Evolutionary conservation across 768 basidiomycete species (phyloP), one percentile per base, ranked within the genome.

Genomic region (Jaapia argillacea): DNA sequence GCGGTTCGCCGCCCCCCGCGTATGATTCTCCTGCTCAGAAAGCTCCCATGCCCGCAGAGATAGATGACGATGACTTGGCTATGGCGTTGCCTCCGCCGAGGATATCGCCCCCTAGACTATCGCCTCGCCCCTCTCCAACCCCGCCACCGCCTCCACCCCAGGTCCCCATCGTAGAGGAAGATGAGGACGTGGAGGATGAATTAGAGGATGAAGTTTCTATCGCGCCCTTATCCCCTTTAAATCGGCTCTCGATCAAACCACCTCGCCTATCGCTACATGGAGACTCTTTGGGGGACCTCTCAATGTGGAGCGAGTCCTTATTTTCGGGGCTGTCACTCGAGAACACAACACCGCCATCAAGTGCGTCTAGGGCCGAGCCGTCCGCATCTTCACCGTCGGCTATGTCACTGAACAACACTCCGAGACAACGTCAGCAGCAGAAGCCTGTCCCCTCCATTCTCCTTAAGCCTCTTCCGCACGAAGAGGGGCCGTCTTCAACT

Each of bases 371-470:
- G 16, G 28, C 10, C n/a, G n/a, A n/a, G n/a, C n/a, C n/a, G n/a
- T n/a, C n/a, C n/a, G n/a, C 28, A 16, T 33, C 28, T 33, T 33
- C 28, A 16, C 28, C 16, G 28, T 33, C 28, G 28, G 10, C 28
- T 10, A 10, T 10, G 10, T 33, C 28, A 33, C 28, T n/a, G n/a
- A n/a, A n/a, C n/a, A n/a, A n/a, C n/a, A n/a, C 23, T 41, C 46
- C 23, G 23, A 33, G 2, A 23, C 41, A n/a, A 23, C 46, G 24
- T 10, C 41, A 48, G 61, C 54, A 37, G 55, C 57, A 43, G 5
- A 49, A 50, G 10, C 28, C 28, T 33, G 28, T 16, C 28, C 16
- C 28, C 10, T 33, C 28, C 28, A 33, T 33, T 16, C 10, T 33
- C 22, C 40, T 45, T 27, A 26, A n/a, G 24, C 23, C 27, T 28